These are phyloP conservation scores for Metschnikowia borealis DNA, from an alignment of 805 yeast genomes.

Conservation along the genomic window DNA sequence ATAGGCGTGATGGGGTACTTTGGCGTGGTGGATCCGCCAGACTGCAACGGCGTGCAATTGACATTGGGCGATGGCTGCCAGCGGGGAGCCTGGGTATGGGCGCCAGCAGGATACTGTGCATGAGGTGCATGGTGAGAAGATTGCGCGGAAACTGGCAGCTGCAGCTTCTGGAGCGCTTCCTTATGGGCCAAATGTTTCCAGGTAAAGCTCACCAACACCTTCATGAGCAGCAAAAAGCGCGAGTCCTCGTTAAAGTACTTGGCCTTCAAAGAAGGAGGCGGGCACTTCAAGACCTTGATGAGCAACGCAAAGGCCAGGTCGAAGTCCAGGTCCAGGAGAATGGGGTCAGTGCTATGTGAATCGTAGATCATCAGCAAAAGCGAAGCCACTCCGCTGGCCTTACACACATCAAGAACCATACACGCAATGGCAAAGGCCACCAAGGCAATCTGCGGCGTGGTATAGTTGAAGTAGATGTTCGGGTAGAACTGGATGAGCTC, in stretches of 20 bases:
- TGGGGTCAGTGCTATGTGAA: conserved; percentile 5
- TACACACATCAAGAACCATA: conserved; percentile 33
- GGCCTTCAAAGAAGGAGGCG: conserved; percentile 44
- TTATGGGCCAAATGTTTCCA: conserved; percentile 22
- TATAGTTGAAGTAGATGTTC: conserved; percentile 51
- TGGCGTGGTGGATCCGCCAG: conserved; percentile 30
- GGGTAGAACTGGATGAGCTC: conserved; percentile 64
- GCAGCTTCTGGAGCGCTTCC: conserved; percentile 6
- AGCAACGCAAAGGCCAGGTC: conserved; percentile 20
- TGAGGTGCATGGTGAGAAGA: no score
- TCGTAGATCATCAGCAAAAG: conserved; percentile 18
- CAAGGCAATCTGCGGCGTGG: conserved; percentile 46
- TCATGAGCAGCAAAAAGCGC: conserved; percentile 36
- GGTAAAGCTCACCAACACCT: conserved; percentile 29
- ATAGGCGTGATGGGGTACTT: conserved; percentile 23
- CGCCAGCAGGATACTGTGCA: no score
- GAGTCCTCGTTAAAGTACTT: conserved; percentile 41
- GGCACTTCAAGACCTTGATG: conserved; percentile 38
- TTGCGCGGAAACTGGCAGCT: conserved; percentile 1
- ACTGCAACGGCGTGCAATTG: conserved; percentile 9
- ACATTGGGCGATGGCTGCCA: background rate
- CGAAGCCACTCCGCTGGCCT: conserved; percentile 8
- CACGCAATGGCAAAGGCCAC: conserved; percentile 43
- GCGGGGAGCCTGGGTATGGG: background rate
- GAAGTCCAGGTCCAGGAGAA: conserved; percentile 10